Evolutionary conservation across 2,329 filamentous ascomycete genomes (phyloP).

Genomic region (Canariomyces notabilis): DNA sequence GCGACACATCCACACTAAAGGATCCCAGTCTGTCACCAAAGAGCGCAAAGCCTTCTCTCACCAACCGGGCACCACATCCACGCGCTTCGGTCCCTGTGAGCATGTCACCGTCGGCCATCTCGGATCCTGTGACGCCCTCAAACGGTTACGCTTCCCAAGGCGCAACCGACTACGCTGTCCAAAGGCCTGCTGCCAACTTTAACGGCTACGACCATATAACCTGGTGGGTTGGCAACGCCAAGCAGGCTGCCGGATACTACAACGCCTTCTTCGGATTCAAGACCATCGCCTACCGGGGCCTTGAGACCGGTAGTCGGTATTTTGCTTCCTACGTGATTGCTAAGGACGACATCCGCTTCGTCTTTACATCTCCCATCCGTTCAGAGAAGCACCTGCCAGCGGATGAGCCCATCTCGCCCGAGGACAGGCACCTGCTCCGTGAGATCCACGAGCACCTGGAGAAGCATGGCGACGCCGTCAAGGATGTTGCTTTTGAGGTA

Average conservation of each 20-base stretch:
- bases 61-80: neutral
- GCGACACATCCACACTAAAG: neutral
- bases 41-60: neutral
- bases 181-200: constrained; percentile 52
- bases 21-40: neutral
- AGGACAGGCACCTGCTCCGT: constrained; percentile 60
- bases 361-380: constrained; percentile 77
- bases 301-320: constrained; percentile 79
- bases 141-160: constrained; percentile 37
- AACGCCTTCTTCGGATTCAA: constrained; percentile 81
- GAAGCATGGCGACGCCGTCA: constrained; percentile 86
- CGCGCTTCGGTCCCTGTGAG: constrained; percentile 25
- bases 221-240: constrained; percentile 96
- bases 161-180: constrained; percentile 52
- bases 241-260: constrained; percentile 89
- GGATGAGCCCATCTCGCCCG: constrained; percentile 56
- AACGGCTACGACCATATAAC: constrained; percentile 87
- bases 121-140: constrained; percentile 44
- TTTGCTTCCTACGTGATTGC: constrained; percentile 79
- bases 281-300: constrained; percentile 74
- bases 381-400: constrained; percentile 49
- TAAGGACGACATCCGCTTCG: constrained; percentile 72
- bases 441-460: constrained; percentile 82
- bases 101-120: constrained; percentile 58
- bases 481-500: constrained; percentile 92